Conservation (phyloP, 805 yeast genomes). For the Yueomyces sinensis region DNA sequence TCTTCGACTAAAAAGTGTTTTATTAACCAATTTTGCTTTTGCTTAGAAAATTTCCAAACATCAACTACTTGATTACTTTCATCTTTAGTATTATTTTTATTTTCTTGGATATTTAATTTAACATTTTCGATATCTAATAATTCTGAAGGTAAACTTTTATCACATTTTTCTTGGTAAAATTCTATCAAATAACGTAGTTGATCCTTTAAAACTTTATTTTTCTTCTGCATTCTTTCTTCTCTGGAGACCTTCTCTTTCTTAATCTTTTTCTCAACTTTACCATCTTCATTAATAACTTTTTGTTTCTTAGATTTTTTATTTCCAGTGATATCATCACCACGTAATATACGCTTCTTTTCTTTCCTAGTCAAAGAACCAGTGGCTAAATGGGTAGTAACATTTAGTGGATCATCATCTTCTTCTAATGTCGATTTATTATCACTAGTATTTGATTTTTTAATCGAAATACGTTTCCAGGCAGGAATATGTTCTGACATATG, state of each 20-base stretch:
- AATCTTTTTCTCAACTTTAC: conserved; percentile 3
- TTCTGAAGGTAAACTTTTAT: conserved; percentile 13
- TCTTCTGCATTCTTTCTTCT: conserved; percentile 13
- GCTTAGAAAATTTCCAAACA: conserved; percentile 26
- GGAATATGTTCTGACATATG: conserved; percentile 17
- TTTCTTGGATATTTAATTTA: conserved; percentile 4
- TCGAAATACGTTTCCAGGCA: conserved; percentile 25
- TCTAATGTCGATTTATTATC: not conserved
- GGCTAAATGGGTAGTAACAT: conserved; percentile 25
- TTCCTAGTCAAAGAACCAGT: conserved; percentile 20
- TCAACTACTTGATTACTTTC: conserved; percentile 11
- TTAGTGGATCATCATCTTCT: conserved; percentile 18
- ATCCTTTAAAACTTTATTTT: conserved; percentile 19
- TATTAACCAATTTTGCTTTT: conserved; percentile 25
- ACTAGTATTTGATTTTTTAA: conserved; percentile 7
- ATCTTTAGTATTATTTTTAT: conserved; percentile 1
- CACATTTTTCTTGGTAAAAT: conserved; percentile 16
- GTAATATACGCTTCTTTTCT: conserved; percentile 20
- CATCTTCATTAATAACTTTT: conserved; percentile 2
- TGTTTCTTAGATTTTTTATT: conserved; percentile 9
- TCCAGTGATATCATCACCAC: conserved; percentile 8
- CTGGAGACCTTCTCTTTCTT: conserved; percentile 19
- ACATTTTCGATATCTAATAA: conserved; percentile 13
- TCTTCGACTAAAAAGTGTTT: conserved; percentile 19
- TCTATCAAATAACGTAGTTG: conserved; percentile 24